phyloP scores from a whole-genome alignment of 768 basidiomycete species.

The Chalciporus chontae region DNA sequence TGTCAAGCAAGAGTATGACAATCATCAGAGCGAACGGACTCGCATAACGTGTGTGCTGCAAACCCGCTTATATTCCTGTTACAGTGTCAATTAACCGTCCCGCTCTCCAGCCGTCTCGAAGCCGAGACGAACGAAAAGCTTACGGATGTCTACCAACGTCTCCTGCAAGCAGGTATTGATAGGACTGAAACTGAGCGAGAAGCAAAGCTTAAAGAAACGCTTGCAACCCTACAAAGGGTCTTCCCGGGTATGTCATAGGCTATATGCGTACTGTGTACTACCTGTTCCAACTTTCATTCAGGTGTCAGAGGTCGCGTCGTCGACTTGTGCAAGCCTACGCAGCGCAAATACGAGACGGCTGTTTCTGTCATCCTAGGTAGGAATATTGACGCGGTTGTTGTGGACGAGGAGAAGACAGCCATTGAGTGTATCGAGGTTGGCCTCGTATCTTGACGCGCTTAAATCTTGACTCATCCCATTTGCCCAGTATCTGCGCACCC shows the following conservation, averaged over 20 bases:
- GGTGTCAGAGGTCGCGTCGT: conserved; percentile 91
- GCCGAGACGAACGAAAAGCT: conserved; percentile 92
- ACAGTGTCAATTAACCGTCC: not conserved
- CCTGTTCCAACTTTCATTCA: conserved; percentile 20
- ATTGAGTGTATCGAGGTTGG: conserved; percentile 94
- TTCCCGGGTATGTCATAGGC: conserved; percentile 66
- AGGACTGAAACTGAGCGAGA: conserved; percentile 85
- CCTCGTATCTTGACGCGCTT: not conserved
- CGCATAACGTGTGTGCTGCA: conserved; percentile 57
- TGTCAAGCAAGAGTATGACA: conserved; percentile 76
- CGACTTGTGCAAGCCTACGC: conserved; percentile 92
- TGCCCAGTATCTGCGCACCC: conserved; percentile 85
- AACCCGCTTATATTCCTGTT: not conserved
- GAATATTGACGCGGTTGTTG: conserved; percentile 93
- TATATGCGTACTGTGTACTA: conserved; percentile 1
- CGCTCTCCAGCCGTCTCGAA: conserved; percentile 69
- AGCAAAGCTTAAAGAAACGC: conserved; percentile 77
- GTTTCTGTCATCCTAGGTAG: conserved; percentile 90
- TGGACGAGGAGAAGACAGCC: conserved; percentile 94
- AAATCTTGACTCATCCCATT: not conserved
- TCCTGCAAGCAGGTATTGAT: conserved; percentile 89
- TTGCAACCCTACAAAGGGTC: conserved; percentile 78
- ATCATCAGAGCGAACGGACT: conserved; percentile 77
- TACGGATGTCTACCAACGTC: conserved; percentile 71
- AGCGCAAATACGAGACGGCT: conserved; percentile 87